Evolutionary conservation across 768 basidiomycete genomes (phyloP), one percentile per base, ranked within the genome.

Genomic region (Cubamyces sp.): DNA sequence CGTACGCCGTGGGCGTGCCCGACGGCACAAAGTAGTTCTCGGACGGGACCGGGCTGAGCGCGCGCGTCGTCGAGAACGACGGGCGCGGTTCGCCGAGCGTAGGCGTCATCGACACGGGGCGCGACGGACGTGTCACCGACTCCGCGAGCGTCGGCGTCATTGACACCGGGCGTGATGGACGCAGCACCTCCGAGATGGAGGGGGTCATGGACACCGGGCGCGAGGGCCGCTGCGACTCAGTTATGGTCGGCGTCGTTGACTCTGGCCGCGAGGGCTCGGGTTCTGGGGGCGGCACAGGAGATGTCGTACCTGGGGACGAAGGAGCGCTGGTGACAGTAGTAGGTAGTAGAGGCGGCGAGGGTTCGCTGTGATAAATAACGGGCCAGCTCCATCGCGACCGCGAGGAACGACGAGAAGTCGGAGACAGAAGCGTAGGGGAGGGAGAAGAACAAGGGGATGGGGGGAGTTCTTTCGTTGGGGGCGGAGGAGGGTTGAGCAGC

Each of bases 351-450:
- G 57, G 49, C 7, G 40, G 12, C 12, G 45, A 30, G 14, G 50
- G 15, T 37, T 40, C 49, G 16, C 61, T 55, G 25, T 30, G 48
- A 7, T 25, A 50, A 26, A 41, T 45, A 14, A 55, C 34, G 16
- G 43, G 43, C 61, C 61, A 62, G 18, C 55, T 55, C 55, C 49
- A 62, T 23, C 43, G 61, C 21, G 23, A 56, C 26, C 57, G 47
- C 9, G 48, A 25, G 19, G 41, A 45, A 19, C 42, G 57, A 18
- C 62, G 41, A n/a, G 25, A 23, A 14, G 58, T 49, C 16, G 40
- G 43, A 6, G 49, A 37, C n/a, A 18, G 14, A 28, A 49, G 56
- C 25, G 51, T 30, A 1, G 57, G 23, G 26, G 57, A 48, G 1
- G 28, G 18, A 16, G 48, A 15, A 3, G 41, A 1, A 39, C 18